Evolutionary conservation across 169 alveolate species (phyloP).

Genomic region (Plasmodium gallinaceum): DNA sequence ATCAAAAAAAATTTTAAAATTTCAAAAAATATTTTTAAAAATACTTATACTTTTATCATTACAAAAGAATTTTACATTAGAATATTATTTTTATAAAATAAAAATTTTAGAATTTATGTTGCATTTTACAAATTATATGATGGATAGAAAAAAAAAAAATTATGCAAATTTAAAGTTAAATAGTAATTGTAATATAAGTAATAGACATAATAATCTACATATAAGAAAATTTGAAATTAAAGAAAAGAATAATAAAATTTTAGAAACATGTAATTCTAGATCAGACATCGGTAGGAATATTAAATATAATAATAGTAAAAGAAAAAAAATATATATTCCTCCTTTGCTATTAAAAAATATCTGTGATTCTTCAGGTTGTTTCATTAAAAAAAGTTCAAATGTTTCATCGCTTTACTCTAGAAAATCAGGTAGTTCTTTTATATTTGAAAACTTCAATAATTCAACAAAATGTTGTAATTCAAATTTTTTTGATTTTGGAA

Average conservation of each 20-base stretch:
- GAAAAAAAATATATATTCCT: background rate
- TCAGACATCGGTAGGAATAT: background rate
- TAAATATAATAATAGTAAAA: background rate
- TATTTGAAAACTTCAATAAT: background rate
- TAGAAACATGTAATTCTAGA: background rate
- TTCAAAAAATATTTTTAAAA: constrained; percentile 27
- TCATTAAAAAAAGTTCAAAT: background rate
- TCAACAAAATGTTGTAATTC: background rate
- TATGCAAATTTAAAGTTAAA: no score
- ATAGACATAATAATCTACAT: no score
- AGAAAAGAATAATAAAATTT: background rate
- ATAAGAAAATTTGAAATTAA: no score
- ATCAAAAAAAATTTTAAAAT: background rate
- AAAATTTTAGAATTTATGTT: constrained; percentile 38
- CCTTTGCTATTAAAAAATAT: background rate
- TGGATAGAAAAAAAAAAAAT: no score
- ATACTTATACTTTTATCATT: constrained; percentile 35
- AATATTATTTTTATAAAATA: constrained; percentile 47
- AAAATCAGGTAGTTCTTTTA: no score
- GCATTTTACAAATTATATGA: background rate
- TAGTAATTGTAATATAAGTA: no score
- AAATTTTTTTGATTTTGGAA: background rate
- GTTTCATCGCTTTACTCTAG: background rate
- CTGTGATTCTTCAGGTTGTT: background rate
- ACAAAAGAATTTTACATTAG: constrained; percentile 33